These are phyloP conservation scores for Cucurbita ficifolia DNA, from an alignment of 306 rosid genomes.

Conservation along the genomic window DNA sequence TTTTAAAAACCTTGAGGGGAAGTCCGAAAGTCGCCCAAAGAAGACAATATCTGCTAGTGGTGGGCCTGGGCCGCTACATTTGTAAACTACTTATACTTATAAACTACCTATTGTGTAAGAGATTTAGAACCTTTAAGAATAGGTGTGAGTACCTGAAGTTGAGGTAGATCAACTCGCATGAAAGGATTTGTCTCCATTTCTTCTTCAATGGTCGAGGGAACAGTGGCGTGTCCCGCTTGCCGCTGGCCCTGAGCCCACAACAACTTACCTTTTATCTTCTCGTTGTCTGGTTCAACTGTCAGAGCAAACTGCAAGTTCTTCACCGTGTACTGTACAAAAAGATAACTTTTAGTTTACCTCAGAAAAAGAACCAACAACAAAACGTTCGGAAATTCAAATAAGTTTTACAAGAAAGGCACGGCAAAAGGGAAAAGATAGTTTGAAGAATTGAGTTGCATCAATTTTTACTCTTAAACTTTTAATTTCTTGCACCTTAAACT, in stretches of 20 bases:
- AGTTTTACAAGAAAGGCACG: background rate
- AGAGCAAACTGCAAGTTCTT: constrained; percentile 51
- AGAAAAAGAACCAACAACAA: background rate
- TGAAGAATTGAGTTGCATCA: no score
- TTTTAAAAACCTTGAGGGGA: no score
- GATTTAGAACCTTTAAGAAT: background rate
- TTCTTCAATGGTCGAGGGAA: constrained; percentile 71
- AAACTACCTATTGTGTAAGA: background rate
- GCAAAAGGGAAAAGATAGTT: background rate
- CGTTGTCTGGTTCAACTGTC: constrained; percentile 39
- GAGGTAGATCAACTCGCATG: constrained; percentile 63
- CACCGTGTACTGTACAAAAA: constrained; percentile 33
- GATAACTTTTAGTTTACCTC: background rate
- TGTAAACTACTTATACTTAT: no score
- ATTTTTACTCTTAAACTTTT: no score
- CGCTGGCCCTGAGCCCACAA: constrained; percentile 61
- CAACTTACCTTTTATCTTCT: constrained; percentile 39
- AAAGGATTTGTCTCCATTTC: constrained; percentile 73
- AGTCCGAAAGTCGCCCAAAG: no score
- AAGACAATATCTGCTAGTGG: no score
- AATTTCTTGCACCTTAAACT: no score
- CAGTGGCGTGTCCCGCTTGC: constrained; percentile 43
- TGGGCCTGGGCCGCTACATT: no score
- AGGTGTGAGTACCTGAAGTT: constrained; percentile 42
- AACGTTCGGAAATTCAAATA: background rate